A percentile compares a stretch with the other conserved stretches of the same genome.
Evolutionary conservation across 345 rosid species (phyloP).

Genomic region (Hibiscus trionum): DNA sequence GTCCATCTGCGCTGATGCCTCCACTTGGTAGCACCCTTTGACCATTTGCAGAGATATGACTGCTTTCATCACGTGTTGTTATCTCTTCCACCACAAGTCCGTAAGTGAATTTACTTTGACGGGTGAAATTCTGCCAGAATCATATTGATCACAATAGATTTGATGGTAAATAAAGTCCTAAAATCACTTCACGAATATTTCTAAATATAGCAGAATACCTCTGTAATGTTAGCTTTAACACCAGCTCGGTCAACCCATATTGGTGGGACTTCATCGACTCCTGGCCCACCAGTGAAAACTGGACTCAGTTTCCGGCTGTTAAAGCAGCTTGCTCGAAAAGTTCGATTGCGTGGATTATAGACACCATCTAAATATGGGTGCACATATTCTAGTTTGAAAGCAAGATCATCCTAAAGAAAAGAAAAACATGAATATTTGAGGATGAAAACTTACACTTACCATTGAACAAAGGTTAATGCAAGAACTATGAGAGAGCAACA

Average conservation of each 20-base stretch:
- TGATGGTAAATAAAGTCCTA: neutral
- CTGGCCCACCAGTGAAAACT: constrained; percentile 97
- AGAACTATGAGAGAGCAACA: neutral
- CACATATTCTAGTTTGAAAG: constrained; percentile 95
- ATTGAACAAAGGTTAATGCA: neutral
- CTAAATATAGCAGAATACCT: constrained; percentile 45
- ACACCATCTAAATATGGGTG: constrained; percentile 96
- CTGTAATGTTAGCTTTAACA: constrained; percentile 81
- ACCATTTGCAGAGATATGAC: constrained; percentile 77
- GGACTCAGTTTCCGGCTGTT: constrained; percentile 96
- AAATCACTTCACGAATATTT: neutral
- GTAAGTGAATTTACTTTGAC: constrained; percentile 95
- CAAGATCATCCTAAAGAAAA: constrained; percentile 78
- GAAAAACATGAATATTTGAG: neutral
- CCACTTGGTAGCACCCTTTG: constrained; percentile 94
- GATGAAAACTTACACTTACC: neutral
- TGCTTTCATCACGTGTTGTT: constrained; percentile 95
- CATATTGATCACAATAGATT: constrained; percentile 7
- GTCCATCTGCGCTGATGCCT: constrained; percentile 98
- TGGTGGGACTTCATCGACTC: constrained; percentile 96
- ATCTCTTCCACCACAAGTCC: constrained; percentile 99
- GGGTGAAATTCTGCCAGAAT: constrained; percentile 73
- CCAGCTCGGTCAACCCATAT: constrained; percentile 99
- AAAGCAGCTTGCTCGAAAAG: constrained; percentile 79
- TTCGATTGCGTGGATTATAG: constrained; percentile 70